Evolutionary conservation across 2,329 filamentous ascomycete genomes (phyloP).

Genomic region (Calonectria leucothoes): DNA sequence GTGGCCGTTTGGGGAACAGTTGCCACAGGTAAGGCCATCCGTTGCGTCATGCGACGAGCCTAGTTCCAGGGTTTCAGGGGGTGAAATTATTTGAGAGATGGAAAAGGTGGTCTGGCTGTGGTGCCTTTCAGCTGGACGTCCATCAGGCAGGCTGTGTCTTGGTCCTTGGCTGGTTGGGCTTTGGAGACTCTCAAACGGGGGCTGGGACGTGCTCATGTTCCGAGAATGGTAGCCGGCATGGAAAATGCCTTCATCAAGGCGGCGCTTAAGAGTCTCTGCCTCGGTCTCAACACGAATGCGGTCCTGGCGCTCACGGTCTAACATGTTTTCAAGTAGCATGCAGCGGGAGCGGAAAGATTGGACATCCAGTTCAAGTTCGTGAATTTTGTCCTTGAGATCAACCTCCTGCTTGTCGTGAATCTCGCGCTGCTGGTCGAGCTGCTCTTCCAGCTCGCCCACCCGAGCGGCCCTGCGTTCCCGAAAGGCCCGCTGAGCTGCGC

Average conservation of each 20-base stretch:
- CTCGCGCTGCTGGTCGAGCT: conserved; percentile 71
- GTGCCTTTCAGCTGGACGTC: conserved; percentile 38
- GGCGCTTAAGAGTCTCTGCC: conserved; percentile 49
- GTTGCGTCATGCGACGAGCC: conserved; percentile 41
- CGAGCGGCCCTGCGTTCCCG: conserved; percentile 87
- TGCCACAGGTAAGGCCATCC: conserved; percentile 63
- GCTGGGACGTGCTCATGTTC: conserved; percentile 40
- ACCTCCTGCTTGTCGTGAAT: conserved; percentile 67
- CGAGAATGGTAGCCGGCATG: conserved; percentile 41
- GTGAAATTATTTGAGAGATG: conserved; percentile 69
- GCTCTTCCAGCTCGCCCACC: conserved; percentile 80
- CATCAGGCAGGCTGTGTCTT: conserved; percentile 44
- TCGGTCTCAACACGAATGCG: conserved; percentile 57
- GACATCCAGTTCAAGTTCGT: conserved; percentile 72
- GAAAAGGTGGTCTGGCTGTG: conserved; percentile 60
- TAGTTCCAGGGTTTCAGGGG: conserved; percentile 57
- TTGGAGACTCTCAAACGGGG: conserved; percentile 43
- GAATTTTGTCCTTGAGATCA: conserved; percentile 68
- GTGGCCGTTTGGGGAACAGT: conserved; percentile 62
- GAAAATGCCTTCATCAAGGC: conserved; percentile 43
- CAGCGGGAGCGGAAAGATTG: conserved; percentile 74
- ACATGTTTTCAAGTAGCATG: conserved; percentile 70
- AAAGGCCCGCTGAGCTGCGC: conserved; percentile 91
- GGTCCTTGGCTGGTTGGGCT: conserved; percentile 40
- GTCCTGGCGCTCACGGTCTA: conserved; percentile 68